Conservation (phyloP, 495 filamentous ascomycete species). For the Daldinia loculata region DNA sequence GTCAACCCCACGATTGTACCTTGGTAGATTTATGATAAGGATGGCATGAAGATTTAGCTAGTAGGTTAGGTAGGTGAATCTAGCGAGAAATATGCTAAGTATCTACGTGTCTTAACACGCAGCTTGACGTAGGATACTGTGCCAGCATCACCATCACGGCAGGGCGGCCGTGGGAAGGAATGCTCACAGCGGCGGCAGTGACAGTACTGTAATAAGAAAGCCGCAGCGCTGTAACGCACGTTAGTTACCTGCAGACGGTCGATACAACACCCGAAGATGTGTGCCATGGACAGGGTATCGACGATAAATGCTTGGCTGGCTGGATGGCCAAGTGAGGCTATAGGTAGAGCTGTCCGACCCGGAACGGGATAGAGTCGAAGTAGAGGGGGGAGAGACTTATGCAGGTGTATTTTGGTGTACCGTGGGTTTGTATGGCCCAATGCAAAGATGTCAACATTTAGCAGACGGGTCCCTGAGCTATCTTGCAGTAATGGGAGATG, state of each 20-base stretch:
- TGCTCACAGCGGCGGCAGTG: background rate
- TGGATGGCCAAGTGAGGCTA: slow-evolving; percentile 19
- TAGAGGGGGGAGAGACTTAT: slow-evolving; percentile 22
- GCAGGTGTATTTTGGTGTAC: slow-evolving; percentile 29
- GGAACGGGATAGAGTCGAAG: slow-evolving; percentile 26
- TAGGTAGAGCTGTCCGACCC: slow-evolving; percentile 22
- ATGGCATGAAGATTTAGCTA: background rate
- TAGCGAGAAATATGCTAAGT: slow-evolving; percentile 3
- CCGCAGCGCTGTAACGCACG: slow-evolving; percentile 14
- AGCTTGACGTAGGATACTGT: slow-evolving; percentile 7
- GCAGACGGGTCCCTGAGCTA: slow-evolving; percentile 40
- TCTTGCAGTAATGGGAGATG: slow-evolving; percentile 41
- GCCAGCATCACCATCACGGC: background rate
- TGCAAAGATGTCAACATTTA: slow-evolving; percentile 11
- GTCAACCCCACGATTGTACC: slow-evolving; percentile 18
- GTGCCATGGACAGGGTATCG: slow-evolving; percentile 32
- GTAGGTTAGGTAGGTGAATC: slow-evolving; percentile 3
- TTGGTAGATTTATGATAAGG: slow-evolving; percentile 28
- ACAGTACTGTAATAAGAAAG: slow-evolving; percentile 18
- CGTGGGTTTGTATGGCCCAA: slow-evolving; percentile 15
- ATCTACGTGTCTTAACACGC: slow-evolving; percentile 6
- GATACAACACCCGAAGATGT: slow-evolving; percentile 35
- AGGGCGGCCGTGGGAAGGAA: background rate
- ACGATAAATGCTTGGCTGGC: slow-evolving; percentile 27
- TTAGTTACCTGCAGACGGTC: slow-evolving; percentile 22